Evolutionary conservation across 2,329 filamentous ascomycete genomes (phyloP).

Genomic region (Ceratocystis eucalypticola): DNA sequence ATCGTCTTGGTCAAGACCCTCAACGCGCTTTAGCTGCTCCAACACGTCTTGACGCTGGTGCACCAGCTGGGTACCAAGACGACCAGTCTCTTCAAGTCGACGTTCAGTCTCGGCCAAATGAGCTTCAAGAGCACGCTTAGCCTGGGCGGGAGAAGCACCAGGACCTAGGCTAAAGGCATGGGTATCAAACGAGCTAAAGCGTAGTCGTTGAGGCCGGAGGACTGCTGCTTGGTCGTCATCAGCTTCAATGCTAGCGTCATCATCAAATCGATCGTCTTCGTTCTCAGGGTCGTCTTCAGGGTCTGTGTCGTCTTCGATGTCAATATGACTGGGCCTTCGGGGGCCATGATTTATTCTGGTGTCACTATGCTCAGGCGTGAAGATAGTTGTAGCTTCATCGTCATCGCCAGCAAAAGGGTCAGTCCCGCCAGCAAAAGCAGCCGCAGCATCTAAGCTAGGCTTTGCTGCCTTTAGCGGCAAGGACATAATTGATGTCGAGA

Average conservation of each 20-base stretch:
- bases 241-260: conserved; percentile 14
- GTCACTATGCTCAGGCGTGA: neutral
- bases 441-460: conserved; percentile 16
- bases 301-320: neutral
- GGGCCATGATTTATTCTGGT: neutral
- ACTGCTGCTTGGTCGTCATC: neutral
- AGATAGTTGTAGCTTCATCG: neutral
- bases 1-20: conserved; percentile 58
- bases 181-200: conserved; percentile 72
- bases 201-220: conserved; percentile 35
- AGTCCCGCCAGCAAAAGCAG: conserved; percentile 17
- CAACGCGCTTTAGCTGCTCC: conserved; percentile 72
- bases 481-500: conserved; percentile 11
- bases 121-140: conserved; percentile 76
- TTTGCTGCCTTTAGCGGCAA: conserved; percentile 11
- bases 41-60: conserved; percentile 74
- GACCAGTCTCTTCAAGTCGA: conserved; percentile 79
- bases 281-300: neutral
- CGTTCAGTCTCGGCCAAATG: conserved; percentile 88
- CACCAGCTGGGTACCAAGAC: conserved; percentile 73
- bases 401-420: conserved; percentile 11
- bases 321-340: neutral
- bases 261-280: conserved; percentile 11
- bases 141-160: conserved; percentile 67
- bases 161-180: conserved; percentile 66